These are phyloP conservation scores for Alternaria conjuncta DNA, from an alignment of 2,329 filamentous ascomycete genomes.

Conservation along the genomic window DNA sequence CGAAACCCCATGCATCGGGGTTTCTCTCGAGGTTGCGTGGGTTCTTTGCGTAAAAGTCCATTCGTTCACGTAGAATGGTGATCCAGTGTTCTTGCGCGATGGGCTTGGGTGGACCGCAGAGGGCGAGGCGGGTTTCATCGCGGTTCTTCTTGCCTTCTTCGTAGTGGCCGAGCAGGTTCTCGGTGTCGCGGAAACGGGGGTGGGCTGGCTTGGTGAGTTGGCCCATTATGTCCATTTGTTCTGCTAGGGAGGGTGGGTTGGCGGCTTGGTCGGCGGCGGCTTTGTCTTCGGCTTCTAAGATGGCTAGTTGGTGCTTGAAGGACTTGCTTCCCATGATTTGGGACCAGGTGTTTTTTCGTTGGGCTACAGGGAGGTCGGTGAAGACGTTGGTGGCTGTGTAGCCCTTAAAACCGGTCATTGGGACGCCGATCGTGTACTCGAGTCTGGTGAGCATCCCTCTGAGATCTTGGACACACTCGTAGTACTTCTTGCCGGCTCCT, in stretches of 20 bases:
- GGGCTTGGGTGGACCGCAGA: slow-evolving; percentile 14
- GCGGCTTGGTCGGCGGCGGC: neutral
- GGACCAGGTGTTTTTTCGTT: slow-evolving; percentile 2
- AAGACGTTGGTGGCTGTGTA: neutral
- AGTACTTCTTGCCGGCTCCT: slow-evolving; percentile 22
- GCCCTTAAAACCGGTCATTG: slow-evolving; percentile 27
- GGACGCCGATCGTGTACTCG: slow-evolving; percentile 17
- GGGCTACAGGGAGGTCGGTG: slow-evolving; percentile 5
- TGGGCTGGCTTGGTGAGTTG: slow-evolving; percentile 11
- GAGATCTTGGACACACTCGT: slow-evolving; percentile 17
- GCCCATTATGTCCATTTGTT: slow-evolving; percentile 1
- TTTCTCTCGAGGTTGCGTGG: slow-evolving; percentile 5
- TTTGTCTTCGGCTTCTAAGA: slow-evolving; percentile 9
- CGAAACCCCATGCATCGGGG: slow-evolving; percentile 22
- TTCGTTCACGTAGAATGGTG: slow-evolving; percentile 19
- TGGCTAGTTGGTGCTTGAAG: slow-evolving; percentile 6
- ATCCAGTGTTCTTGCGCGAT: slow-evolving; percentile 24
- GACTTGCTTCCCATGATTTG: slow-evolving; percentile 11
- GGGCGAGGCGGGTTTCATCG: slow-evolving; percentile 11
- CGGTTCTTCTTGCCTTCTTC: slow-evolving; percentile 19
- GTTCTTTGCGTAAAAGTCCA: slow-evolving; percentile 17
- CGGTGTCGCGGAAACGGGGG: slow-evolving; percentile 12
- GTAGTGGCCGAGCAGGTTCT: slow-evolving; percentile 19
- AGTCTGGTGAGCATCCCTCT: slow-evolving; percentile 12
- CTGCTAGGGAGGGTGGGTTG: neutral